A percentile compares a stretch with the other conserved stretches of the same genome.
Evolutionary conservation across 768 basidiomycete species (phyloP).

Genomic region (Leccinum subgranulosum): DNA sequence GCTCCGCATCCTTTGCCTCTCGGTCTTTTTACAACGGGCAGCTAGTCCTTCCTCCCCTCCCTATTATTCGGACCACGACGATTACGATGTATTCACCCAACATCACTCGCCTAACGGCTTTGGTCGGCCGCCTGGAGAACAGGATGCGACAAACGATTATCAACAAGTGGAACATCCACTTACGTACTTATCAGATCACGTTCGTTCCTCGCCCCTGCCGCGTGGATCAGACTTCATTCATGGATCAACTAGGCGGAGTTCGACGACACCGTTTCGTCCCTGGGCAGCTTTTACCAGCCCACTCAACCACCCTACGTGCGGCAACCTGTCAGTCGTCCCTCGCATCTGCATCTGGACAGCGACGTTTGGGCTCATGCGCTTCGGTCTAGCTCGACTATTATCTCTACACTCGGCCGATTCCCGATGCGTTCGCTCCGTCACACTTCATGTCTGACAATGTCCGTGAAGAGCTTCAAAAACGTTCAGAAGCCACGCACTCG

Average conservation of each 20-base stretch:
- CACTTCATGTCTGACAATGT: constrained; percentile 87
- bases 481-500: constrained; percentile 43
- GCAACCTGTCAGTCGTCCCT: constrained; percentile 58
- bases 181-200: constrained; percentile 21
- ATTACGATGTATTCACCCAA: constrained; percentile 36
- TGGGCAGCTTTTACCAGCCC: constrained; percentile 38
- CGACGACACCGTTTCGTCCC: constrained; percentile 24
- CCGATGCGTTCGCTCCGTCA: constrained; percentile 50
- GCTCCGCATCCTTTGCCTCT: neutral
- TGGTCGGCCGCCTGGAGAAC: constrained; percentile 13
- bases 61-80: constrained; percentile 32
- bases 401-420: constrained; percentile 75
- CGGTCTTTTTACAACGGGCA: constrained; percentile 9
- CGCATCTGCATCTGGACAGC: neutral
- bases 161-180: constrained; percentile 19
- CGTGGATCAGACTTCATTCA: neutral
- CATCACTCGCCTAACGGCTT: constrained; percentile 1
- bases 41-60: constrained; percentile 28
- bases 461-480: constrained; percentile 54
- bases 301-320: constrained; percentile 48
- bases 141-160: constrained; percentile 17
- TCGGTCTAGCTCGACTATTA: constrained; percentile 80
- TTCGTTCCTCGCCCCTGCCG: constrained; percentile 8
- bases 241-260: constrained; percentile 28
- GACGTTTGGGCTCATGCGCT: neutral